Conservation (phyloP, 75 land plant species). For the Selaginella tamariscina region DNA sequence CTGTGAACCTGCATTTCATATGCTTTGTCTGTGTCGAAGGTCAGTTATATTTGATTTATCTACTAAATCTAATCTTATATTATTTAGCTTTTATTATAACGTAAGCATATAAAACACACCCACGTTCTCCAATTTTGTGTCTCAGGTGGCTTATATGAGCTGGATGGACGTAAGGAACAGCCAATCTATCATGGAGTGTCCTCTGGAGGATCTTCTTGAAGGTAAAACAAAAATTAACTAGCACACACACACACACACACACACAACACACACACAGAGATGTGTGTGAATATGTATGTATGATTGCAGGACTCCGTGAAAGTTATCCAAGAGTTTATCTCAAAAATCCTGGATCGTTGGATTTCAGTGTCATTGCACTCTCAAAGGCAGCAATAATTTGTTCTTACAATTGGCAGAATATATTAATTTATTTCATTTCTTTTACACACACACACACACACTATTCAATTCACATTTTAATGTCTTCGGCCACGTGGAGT, state of each 20-base stretch:
- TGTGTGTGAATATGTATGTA: background rate
- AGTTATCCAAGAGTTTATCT: slow-evolving; percentile 52
- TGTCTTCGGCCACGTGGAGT: too few relatives aligned
- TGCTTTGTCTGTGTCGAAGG: slow-evolving; percentile 95
- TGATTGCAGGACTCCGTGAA: slow-evolving; percentile 72
- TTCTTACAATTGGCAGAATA: too few relatives aligned
- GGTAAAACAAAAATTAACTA: slow-evolving; percentile 28
- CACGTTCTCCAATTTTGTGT: background rate
- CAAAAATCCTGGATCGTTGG: slow-evolving; percentile 59
- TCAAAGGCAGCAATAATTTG: too few relatives aligned
- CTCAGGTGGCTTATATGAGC: slow-evolving; percentile 76
- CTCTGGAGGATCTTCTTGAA: slow-evolving; percentile 50
- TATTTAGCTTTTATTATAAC: background rate
- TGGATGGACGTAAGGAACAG: slow-evolving; percentile 69
- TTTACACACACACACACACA: too few relatives aligned
- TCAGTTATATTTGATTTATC: background rate
- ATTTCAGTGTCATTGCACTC: slow-evolving; percentile 75
- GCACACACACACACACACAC: background rate
- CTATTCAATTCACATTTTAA: too few relatives aligned
- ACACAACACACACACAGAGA: background rate
- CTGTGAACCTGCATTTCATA: slow-evolving; percentile 75
- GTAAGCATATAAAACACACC: background rate
- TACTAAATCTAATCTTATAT: slow-evolving; percentile 1
- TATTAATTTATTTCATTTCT: too few relatives aligned
- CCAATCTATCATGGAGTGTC: slow-evolving; percentile 75